phyloP scores from a whole-genome alignment of 495 filamentous ascomycete genomes.

The Penicillium argentinense region DNA sequence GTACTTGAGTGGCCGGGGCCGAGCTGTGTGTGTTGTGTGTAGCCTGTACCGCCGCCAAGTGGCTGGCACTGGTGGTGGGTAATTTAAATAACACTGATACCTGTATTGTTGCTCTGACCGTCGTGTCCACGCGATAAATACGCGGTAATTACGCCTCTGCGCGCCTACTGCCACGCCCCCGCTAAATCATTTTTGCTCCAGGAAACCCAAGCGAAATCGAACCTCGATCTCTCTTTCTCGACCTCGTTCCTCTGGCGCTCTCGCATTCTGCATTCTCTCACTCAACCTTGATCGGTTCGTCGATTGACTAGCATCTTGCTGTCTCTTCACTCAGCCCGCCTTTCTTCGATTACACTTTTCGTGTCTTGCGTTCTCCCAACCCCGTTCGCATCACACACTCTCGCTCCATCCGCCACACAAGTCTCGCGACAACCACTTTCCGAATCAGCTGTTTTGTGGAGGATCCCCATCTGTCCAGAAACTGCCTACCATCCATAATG shows the following conservation, averaged over 20 bases:
- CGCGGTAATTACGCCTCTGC: constrained; percentile 1
- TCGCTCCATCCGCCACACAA: constrained; percentile 20
- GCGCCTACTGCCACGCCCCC: constrained; percentile 27
- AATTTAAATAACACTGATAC: constrained; percentile 5
- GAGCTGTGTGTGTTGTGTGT: constrained; percentile 15
- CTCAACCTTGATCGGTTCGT: constrained; percentile 9
- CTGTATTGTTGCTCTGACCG: background rate
- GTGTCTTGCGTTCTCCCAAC: constrained; percentile 26
- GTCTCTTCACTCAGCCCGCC: constrained; percentile 7
- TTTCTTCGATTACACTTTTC: constrained; percentile 6
- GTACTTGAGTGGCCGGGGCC: background rate
- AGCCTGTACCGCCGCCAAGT: constrained; percentile 10
- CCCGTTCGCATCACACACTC: constrained; percentile 28
- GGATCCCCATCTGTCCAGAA: constrained; percentile 20
- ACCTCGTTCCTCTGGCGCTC: constrained; percentile 26
- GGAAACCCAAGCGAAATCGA: constrained; percentile 34
- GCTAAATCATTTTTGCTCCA: constrained; percentile 32
- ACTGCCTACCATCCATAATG: constrained; percentile 50
- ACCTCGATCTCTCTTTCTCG: constrained; percentile 31
- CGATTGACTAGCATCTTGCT: constrained; percentile 27
- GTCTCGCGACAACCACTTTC: constrained; percentile 25
- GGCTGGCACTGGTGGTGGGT: constrained; percentile 8
- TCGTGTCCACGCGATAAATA: background rate
- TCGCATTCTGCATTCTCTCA: constrained; percentile 28
- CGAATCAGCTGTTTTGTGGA: constrained; percentile 22